Evolutionary conservation across 495 filamentous ascomycete species (phyloP), one percentile per base, ranked within the genome.

Genomic region (Lichenothelia convexa): DNA sequence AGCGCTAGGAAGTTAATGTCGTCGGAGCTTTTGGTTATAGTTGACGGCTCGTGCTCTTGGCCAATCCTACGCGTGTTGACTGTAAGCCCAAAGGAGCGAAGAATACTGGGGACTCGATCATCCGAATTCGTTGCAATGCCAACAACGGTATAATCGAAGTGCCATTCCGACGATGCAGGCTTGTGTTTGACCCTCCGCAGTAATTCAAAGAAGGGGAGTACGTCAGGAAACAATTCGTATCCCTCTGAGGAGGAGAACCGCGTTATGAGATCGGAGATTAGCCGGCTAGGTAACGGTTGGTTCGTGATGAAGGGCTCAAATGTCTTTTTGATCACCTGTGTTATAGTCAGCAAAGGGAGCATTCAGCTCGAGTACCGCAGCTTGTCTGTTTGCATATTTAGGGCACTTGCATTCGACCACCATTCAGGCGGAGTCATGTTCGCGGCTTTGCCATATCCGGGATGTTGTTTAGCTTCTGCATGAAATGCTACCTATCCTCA

Each of bases 51-150:
- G 9, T 31, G 26, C 9, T n/a, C 21, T 16, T 32, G 41, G 4
- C 40, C 39, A 4, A 38, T 18, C 22, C 27, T 29, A 19, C 44
- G 38, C 46, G 38, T 54, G 7, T 65, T 65, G 2, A 83, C 67
- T 5, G 42, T 46, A 16, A 86, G 39, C 0, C 76, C 76, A 12
- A 86, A 48, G 5, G 68, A 69, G 13, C 61, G 53, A 8, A 87
- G 48, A 7, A 86, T 64, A 9, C 49, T 48, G 5, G 67, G 62
- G 1, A 84, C 68, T 0, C 81, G 65, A 45, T 78, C 71, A 48
- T 89, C 80, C 1, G 80, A 84, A 50, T 87, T 89, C 16, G 77
- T 78, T 33, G 86, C 58, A 12, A 85, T 60, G 3, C 81, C 81
- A 0, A 80, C 46, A 6, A 74, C 44, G 2, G 75, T 51, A 4